phyloP scores from a whole-genome alignment of 305 asterid species.

The Lippia alba region DNA sequence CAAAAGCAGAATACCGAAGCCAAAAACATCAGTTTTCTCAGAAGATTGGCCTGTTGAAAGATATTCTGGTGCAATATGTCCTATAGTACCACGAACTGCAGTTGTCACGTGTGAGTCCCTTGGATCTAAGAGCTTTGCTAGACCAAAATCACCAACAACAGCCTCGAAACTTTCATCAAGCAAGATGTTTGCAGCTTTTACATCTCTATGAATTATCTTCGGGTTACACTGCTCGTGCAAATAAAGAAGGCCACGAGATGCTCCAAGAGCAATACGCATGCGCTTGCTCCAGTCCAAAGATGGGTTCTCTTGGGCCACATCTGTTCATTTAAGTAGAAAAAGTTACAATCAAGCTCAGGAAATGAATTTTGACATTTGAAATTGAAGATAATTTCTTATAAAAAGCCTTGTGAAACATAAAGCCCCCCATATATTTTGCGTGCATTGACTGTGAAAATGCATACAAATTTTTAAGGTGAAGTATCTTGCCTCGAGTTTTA shows the following conservation, averaged over 20 bases:
- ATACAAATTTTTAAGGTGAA: too few relatives aligned
- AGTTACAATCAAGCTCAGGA: neutral
- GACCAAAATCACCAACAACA: conserved; percentile 92
- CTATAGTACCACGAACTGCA: conserved; percentile 91
- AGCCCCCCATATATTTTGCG: too few relatives aligned
- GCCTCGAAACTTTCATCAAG: conserved; percentile 90
- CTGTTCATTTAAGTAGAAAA: conserved; percentile 35
- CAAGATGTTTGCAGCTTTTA: conserved; percentile 90
- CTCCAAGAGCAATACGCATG: conserved; percentile 77
- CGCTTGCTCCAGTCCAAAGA: conserved; percentile 93
- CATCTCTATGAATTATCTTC: conserved; percentile 85
- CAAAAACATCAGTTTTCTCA: conserved; percentile 90
- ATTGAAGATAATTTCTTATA: too few relatives aligned
- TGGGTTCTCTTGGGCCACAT: conserved; percentile 66
- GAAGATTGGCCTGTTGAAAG: conserved; percentile 96
- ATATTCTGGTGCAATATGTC: conserved; percentile 93
- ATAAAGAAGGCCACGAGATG: conserved; percentile 88
- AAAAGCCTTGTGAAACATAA: too few relatives aligned
- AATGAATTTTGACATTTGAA: too few relatives aligned
- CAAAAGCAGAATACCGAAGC: conserved; percentile 83
- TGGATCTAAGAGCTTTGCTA: conserved; percentile 88
- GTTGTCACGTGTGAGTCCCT: conserved; percentile 90
- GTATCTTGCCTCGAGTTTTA: too few relatives aligned
- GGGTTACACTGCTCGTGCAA: conserved; percentile 92
- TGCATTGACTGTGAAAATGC: too few relatives aligned